phyloP scores from a whole-genome alignment of 306 rosid species.

The Gastrolobium bilobum region DNA sequence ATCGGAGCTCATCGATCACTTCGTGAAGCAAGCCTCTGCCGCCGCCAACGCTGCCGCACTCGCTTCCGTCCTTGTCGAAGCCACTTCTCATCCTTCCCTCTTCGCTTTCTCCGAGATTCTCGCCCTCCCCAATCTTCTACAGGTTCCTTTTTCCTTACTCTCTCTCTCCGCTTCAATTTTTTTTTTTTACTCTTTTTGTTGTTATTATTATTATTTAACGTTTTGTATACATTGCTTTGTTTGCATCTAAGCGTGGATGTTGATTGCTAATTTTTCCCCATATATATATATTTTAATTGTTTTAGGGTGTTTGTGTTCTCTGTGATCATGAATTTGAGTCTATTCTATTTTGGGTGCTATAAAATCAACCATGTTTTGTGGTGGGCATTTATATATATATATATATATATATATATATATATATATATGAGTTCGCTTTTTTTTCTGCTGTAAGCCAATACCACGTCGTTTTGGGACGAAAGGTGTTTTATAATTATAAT shows the following conservation, averaged over 20 bases:
- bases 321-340: not conserved
- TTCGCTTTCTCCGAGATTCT: conserved; percentile 95
- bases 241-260: not conserved
- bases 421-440: no score
- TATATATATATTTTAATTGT: no score
- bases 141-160: conserved; percentile 56
- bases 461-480: no score
- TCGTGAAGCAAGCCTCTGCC: conserved; percentile 77
- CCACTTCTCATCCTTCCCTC: conserved; percentile 88
- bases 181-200: not conserved
- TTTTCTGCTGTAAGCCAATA: no score
- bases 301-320: not conserved
- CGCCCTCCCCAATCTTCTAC: conserved; percentile 67
- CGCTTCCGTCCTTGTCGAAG: conserved; percentile 65
- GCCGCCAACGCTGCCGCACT: conserved; percentile 64
- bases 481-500: no score
- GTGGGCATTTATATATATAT: not conserved
- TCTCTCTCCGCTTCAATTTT: not conserved
- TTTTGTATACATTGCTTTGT: not conserved
- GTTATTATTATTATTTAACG: not conserved
- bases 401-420: no score
- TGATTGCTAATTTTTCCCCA: not conserved
- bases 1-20: conserved; percentile 82
- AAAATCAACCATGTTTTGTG: not conserved
- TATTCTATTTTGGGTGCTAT: not conserved